A percentile compares a stretch with the other conserved stretches of the same genome.
Evolutionary conservation across 2,329 filamentous ascomycete species (phyloP).

Genomic region (Acrocalymma vagum): DNA sequence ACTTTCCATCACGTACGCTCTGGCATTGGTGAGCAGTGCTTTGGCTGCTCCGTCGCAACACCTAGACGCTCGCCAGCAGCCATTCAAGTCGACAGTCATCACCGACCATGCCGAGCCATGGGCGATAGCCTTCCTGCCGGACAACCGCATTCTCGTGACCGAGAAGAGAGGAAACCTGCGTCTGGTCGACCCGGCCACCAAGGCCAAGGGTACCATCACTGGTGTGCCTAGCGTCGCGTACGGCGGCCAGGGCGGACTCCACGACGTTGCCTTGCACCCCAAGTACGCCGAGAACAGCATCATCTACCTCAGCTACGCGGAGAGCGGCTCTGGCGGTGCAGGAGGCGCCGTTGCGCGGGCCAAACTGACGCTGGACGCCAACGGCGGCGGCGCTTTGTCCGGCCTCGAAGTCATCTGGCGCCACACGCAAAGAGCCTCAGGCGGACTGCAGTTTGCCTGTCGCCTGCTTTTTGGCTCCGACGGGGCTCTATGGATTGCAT

Average conservation of each 20-base stretch:
- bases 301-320: slow-evolving; percentile 25
- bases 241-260: slow-evolving; percentile 24
- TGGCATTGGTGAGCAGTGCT: slow-evolving; percentile 21
- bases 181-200: slow-evolving; percentile 21
- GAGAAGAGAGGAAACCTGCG: slow-evolving; percentile 23
- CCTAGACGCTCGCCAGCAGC: slow-evolving; percentile 21
- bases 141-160: slow-evolving; percentile 24
- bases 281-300: slow-evolving; percentile 24
- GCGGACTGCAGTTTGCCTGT: slow-evolving; percentile 23
- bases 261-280: slow-evolving; percentile 24
- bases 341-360: slow-evolving; percentile 20
- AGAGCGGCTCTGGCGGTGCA: slow-evolving; percentile 21
- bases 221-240: slow-evolving; percentile 24
- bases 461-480: slow-evolving; percentile 24
- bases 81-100: slow-evolving; percentile 23
- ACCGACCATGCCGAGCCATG: slow-evolving; percentile 21
- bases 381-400: slow-evolving; percentile 22
- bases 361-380: slow-evolving; percentile 21
- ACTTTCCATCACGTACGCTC: slow-evolving; percentile 19
- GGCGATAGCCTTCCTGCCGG: slow-evolving; percentile 25
- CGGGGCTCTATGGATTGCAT: slow-evolving; percentile 23
- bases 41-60: slow-evolving; percentile 23
- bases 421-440: slow-evolving; percentile 22
- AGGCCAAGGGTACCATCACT: slow-evolving; percentile 20
- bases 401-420: slow-evolving; percentile 25